A percentile compares a stretch with the other conserved stretches of the same genome.
phyloP scores from a whole-genome alignment of 345 rosid species.

The Heritiera fomes region DNA sequence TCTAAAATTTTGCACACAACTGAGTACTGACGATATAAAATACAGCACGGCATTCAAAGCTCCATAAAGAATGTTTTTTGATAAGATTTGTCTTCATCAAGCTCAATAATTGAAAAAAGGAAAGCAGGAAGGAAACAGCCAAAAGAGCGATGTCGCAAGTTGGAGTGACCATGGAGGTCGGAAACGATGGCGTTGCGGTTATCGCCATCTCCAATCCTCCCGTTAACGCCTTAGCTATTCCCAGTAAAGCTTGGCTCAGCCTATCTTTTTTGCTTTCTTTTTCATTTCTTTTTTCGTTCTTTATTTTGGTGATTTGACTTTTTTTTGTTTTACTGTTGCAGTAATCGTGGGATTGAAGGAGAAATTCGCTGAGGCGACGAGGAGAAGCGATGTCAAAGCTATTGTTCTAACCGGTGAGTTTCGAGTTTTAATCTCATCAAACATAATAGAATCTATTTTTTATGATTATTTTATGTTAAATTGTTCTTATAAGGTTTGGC shows the following conservation, averaged over 20 bases:
- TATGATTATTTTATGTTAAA: background rate
- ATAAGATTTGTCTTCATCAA: background rate
- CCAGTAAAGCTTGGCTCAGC: conserved; percentile 42
- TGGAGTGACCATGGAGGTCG: conserved; percentile 67
- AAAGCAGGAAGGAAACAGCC: no score
- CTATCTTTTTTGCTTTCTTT: background rate
- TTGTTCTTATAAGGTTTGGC: background rate
- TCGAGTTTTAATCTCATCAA: conserved; percentile 1
- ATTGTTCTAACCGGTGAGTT: conserved; percentile 72
- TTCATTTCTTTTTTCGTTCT: background rate
- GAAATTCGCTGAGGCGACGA: conserved; percentile 67
- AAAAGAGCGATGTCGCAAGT: conserved; percentile 50
- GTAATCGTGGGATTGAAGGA: conserved; percentile 76
- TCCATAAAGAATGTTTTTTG: no score
- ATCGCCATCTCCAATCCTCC: conserved; percentile 88
- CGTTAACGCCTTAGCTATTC: conserved; percentile 82
- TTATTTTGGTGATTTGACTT: background rate
- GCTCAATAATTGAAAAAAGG: background rate
- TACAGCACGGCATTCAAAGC: no score
- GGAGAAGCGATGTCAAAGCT: conserved; percentile 78
- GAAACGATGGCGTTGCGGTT: conserved; percentile 88
- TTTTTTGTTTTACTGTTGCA: conserved; percentile 23
- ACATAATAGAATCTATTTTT: background rate
- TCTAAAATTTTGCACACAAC: no score
- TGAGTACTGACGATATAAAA: background rate